These are phyloP conservation scores for Oryza punctata DNA, from an alignment of 176 grass and related monocot species.

Conservation along the genomic window DNA sequence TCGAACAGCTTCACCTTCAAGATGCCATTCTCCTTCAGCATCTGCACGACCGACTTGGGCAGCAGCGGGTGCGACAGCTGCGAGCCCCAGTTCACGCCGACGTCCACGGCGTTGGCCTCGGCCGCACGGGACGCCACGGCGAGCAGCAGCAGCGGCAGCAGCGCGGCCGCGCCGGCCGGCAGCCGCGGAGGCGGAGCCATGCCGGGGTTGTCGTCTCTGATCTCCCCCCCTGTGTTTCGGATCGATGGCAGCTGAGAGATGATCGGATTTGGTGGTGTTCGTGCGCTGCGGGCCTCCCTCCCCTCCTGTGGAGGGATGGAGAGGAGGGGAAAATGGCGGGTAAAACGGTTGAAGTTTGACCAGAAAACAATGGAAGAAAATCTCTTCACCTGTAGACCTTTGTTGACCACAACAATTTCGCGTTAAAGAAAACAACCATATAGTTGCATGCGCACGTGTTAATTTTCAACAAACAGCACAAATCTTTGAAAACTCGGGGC, in stretches of 20 bases:
- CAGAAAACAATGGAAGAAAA: constrained; percentile 5
- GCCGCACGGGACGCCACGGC: background rate
- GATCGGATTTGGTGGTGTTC: constrained; percentile 7
- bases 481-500: background rate
- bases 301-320: background rate
- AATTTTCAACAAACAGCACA: background rate
- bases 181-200: constrained; percentile 40
- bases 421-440: background rate
- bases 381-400: background rate
- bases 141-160: constrained; percentile 30
- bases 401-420: background rate
- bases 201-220: background rate
- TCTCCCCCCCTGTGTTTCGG: background rate
- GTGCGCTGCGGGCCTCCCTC: background rate
- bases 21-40: constrained; percentile 77
- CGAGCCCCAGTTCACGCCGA: constrained; percentile 87
- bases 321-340: constrained; percentile 48
- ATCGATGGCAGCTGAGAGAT: background rate
- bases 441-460: background rate
- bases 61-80: constrained; percentile 65
- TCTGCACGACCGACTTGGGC: constrained; percentile 47
- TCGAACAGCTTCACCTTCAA: constrained; percentile 77
- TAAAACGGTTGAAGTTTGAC: constrained; percentile 31
- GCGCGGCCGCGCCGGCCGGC: constrained; percentile 36
- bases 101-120: constrained; percentile 11